These are phyloP conservation scores for Alternaria longipes DNA, from an alignment of 2,329 filamentous ascomycete species.

Conservation along the genomic window DNA sequence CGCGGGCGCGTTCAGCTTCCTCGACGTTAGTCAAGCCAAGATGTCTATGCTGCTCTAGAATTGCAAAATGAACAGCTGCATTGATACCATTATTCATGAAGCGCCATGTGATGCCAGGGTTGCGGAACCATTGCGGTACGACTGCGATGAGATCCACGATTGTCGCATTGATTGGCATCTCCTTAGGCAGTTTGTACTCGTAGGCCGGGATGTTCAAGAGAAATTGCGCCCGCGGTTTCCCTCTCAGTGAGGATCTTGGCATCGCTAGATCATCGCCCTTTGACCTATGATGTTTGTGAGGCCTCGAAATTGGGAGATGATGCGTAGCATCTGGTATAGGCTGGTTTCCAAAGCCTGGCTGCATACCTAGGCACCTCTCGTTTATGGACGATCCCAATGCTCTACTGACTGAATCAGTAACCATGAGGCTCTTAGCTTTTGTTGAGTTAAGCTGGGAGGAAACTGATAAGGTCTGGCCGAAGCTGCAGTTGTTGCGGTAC, in stretches of 20 bases:
- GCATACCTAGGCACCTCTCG: not conserved
- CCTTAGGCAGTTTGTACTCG: conserved; percentile 15
- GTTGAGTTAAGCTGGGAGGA: not conserved
- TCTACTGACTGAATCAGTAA: not conserved
- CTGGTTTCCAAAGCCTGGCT: not conserved
- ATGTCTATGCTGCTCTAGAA: conserved; percentile 24
- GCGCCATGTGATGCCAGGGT: conserved; percentile 14
- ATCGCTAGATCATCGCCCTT: not conserved
- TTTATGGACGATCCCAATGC: not conserved
- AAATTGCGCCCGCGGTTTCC: conserved; percentile 5
- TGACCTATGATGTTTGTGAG: not conserved
- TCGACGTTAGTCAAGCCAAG: conserved; percentile 3
- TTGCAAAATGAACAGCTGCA: conserved; percentile 22
- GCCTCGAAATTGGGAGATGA: not conserved
- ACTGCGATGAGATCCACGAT: conserved; percentile 28
- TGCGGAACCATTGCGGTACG: conserved; percentile 30
- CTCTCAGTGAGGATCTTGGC: not conserved
- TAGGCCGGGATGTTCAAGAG: conserved; percentile 15
- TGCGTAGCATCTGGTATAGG: not conserved
- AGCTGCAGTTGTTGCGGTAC: not conserved
- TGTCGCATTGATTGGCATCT: conserved; percentile 25
- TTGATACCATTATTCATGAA: conserved; percentile 30
- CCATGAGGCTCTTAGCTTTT: not conserved
- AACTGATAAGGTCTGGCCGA: not conserved
- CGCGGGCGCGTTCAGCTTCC: conserved; percentile 16